These are phyloP conservation scores for Butyriboletus appendiculatus DNA, from an alignment of 1,284 basidiomycete species.

Conservation along the genomic window DNA sequence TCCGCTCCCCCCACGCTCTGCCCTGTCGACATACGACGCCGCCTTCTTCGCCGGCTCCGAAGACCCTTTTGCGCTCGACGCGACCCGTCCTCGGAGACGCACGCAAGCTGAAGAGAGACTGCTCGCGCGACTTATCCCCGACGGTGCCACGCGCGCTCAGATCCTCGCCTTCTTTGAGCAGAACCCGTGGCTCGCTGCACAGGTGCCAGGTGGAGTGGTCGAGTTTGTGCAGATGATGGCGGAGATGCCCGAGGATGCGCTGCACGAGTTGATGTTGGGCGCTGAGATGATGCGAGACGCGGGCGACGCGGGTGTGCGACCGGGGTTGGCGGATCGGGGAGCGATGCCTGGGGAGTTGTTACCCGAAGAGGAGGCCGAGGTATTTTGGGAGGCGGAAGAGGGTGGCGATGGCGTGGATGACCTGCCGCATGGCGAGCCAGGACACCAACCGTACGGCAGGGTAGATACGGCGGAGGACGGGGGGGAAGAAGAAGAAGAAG, in stretches of 20 bases:
- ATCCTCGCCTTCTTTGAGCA: slow-evolving; percentile 42
- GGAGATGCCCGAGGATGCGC: slow-evolving; percentile 56
- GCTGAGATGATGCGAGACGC: slow-evolving; percentile 38
- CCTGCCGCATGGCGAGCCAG: not conserved
- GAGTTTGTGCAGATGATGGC: slow-evolving; percentile 62
- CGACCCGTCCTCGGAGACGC: slow-evolving; percentile 40
- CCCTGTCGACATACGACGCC: slow-evolving; percentile 62
- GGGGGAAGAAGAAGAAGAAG: slow-evolving; percentile 12
- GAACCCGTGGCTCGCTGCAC: slow-evolving; percentile 44
- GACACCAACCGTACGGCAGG: slow-evolving; percentile 36
- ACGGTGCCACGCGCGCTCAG: slow-evolving; percentile 55
- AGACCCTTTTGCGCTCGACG: slow-evolving; percentile 42
- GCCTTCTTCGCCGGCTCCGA: slow-evolving; percentile 70
- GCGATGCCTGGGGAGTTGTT: slow-evolving; percentile 39
- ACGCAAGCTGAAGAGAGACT: slow-evolving; percentile 48
- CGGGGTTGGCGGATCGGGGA: slow-evolving; percentile 38
- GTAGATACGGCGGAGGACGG: slow-evolving; percentile 38
- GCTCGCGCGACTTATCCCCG: slow-evolving; percentile 57
- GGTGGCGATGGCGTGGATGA: slow-evolving; percentile 21
- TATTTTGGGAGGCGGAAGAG: slow-evolving; percentile 28
- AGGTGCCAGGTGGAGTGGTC: slow-evolving; percentile 64
- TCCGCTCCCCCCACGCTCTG: slow-evolving; percentile 71
- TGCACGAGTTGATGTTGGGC: slow-evolving; percentile 58
- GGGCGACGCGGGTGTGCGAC: slow-evolving; percentile 41
- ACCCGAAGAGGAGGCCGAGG: slow-evolving; percentile 18